Evolutionary conservation across 2,329 filamentous ascomycete genomes (phyloP).

Genomic region (Ceratocystis eucalypticola): DNA sequence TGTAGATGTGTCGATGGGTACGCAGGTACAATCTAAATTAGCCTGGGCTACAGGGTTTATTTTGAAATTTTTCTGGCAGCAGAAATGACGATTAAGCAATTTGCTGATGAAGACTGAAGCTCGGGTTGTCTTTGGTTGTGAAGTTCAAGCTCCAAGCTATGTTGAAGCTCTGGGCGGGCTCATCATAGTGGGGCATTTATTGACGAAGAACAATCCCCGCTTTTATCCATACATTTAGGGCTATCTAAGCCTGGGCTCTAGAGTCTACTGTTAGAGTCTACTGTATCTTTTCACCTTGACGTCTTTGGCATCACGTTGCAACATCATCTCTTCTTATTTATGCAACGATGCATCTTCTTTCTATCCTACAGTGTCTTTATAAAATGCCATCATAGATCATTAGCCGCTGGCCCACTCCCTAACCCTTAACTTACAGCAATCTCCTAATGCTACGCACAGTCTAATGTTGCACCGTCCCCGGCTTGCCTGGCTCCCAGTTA

Average conservation of each 20-base stretch:
- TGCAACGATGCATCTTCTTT: background rate
- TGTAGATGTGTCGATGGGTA: background rate
- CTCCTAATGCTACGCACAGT: background rate
- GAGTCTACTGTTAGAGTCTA: background rate
- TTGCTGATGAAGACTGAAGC: background rate
- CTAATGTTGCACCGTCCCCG: slow-evolving; percentile 39
- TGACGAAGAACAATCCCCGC: background rate
- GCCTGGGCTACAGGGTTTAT: background rate
- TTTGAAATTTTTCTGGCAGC: too few species aligned
- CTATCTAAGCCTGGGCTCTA: background rate
- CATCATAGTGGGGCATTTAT: background rate
- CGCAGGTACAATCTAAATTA: background rate
- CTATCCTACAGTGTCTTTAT: background rate
- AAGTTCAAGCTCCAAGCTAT: background rate
- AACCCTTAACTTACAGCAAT: background rate
- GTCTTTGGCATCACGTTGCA: background rate
- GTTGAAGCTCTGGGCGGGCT: background rate
- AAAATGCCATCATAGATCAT: background rate
- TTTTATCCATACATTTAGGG: background rate
- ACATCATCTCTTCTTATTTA: background rate
- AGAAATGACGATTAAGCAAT: background rate
- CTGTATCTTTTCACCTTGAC: background rate
- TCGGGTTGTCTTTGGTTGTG: background rate
- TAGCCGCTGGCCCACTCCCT: background rate
- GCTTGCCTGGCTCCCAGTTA: slow-evolving; percentile 71